A percentile compares a stretch with the other conserved stretches of the same genome.
Conservation (phyloP, 345 rosid genomes). For the Clausena lansium region DNA sequence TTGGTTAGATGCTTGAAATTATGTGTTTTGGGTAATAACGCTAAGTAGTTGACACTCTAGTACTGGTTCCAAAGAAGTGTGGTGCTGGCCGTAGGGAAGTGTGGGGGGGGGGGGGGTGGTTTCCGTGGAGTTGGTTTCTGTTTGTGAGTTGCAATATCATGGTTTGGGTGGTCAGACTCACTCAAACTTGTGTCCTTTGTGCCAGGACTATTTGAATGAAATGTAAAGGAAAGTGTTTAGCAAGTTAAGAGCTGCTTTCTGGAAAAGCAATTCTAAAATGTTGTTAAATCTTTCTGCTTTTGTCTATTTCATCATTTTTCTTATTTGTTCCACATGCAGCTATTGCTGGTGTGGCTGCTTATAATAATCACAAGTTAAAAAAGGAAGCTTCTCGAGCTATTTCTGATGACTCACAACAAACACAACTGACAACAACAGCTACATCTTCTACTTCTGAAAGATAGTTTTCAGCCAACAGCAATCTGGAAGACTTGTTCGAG, state of each 20-base stretch:
- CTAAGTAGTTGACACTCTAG: neutral
- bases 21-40: neutral
- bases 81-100: neutral
- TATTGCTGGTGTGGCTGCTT: constrained; percentile 95
- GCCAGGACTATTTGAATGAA: neutral
- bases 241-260: neutral
- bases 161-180: neutral
- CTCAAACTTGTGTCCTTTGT: neutral
- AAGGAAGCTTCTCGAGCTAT: constrained; percentile 65
- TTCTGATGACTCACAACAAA: constrained; percentile 31
- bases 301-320: neutral
- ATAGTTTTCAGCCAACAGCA: constrained; percentile 6
- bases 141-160: neutral
- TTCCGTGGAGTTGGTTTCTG: neutral
- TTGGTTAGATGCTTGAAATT: neutral
- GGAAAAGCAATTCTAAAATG: neutral
- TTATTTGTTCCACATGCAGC: constrained; percentile 41
- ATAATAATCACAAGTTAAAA: constrained; percentile 82
- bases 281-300: neutral
- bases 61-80: neutral
- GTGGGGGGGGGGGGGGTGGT: neutral
- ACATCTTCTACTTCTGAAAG: constrained; percentile 32
- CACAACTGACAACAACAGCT: constrained; percentile 45
- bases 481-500: constrained; percentile 19
- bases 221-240: neutral